These are phyloP conservation scores for Xylaria curta DNA, from an alignment of 495 filamentous ascomycete species.

Conservation along the genomic window DNA sequence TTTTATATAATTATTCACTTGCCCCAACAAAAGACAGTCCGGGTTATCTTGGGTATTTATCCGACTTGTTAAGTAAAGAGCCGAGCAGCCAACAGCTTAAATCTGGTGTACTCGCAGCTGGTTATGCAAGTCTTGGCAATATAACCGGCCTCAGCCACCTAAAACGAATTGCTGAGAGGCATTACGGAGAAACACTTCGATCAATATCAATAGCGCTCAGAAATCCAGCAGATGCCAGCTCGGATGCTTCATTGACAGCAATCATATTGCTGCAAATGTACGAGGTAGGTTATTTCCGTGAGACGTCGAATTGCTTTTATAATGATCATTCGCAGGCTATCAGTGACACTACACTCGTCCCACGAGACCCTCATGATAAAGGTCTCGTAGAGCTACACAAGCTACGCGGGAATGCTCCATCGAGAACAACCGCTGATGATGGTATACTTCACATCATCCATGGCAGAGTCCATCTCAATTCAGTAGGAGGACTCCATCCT, in stretches of 20 bases:
- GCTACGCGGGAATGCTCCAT: neutral
- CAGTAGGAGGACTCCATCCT: neutral
- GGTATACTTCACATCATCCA: conserved; percentile 2
- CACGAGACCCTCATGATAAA: conserved; percentile 9
- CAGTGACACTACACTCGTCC: neutral
- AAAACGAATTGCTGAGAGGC: neutral
- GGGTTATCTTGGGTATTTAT: neutral
- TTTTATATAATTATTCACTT: conserved; percentile 6
- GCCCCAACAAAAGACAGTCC: conserved; percentile 7
- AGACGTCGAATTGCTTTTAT: neutral
- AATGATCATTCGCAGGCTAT: conserved; percentile 13
- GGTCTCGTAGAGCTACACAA: neutral
- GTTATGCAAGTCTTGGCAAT: conserved; percentile 15
- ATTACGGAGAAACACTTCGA: conserved; percentile 1
- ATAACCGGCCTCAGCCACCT: neutral
- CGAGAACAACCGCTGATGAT: neutral
- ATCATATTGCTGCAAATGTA: conserved; percentile 10
- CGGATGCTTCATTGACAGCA: neutral
- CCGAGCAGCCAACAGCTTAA: neutral
- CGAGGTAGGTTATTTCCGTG: neutral
- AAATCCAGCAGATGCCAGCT: conserved; percentile 11
- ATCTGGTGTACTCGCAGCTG: conserved; percentile 12
- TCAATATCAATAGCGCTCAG: neutral
- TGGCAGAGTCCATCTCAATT: neutral
- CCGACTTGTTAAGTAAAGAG: conserved; percentile 1